Base-by-base conservation (phyloP, 148 eudicot species). In the Linanthus parryae region DNA sequence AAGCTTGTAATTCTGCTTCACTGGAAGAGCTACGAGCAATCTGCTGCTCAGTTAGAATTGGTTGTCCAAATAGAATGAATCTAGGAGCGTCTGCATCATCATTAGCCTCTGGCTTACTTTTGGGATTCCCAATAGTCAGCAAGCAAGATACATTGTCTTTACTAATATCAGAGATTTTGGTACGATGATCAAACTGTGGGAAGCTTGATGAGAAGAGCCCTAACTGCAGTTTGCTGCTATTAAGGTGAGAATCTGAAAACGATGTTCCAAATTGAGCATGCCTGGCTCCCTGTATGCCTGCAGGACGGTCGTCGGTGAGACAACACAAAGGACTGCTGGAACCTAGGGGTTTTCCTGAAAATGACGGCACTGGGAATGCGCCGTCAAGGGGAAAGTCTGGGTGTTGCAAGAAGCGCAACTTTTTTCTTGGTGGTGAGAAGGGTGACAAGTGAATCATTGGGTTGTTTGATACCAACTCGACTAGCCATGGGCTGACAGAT, bases 271-370 rank as follows among this genome's bases (percentile, higher is more conserved):
- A 73, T 46, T 71, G 94, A 72, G 94, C 80, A 74, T 84, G 96
- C 96, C 96, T 88, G 94, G 88, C 84, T 81, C 83, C 96, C 96
- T 88, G 94, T 78, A 84, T 71, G 76, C 94, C 80, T 61, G 83
- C 81, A 76, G 91, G 28, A 38, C 68, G 57, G 69, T 62, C 75
- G 69, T 69, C 76, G 17, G 82, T 36, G 8, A 56, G 49, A 56
- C 49, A 56, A 56, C 24, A 13, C 2, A 27, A 19, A 17, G 35
- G 59, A 41, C 36, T 43, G 49, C 7, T 42, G 48, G 59, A 48
- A 24, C 48, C 26, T 7, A 55, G 25, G 59, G 68, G 63, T 65
- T 69, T 78, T 45, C 81, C 48, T 38, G 80, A 66, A 59, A 64
- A 70, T 4, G 78, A n/a, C 13, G 96, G 81, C 52, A 74, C 43